Conservation (phyloP, 2,329 filamentous ascomycete species). For the Neonectria faginata region DNA sequence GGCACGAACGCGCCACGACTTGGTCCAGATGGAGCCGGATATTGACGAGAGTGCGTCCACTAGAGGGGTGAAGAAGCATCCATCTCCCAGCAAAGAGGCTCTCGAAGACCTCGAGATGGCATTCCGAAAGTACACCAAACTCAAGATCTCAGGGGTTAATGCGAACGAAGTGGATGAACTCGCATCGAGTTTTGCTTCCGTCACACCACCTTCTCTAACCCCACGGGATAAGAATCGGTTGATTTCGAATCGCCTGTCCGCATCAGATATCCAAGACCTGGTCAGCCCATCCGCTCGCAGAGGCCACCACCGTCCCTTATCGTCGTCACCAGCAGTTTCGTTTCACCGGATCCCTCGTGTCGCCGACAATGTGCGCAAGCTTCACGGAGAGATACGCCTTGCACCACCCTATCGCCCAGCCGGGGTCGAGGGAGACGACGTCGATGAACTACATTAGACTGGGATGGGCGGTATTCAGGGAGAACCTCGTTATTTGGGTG, state of each 20-base stretch:
- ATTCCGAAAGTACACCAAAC: conserved; percentile 49
- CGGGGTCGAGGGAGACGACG: conserved; percentile 42
- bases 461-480: background rate
- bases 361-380: conserved; percentile 32
- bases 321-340: conserved; percentile 31
- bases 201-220: conserved; percentile 31
- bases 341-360: conserved; percentile 24
- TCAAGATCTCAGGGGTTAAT: conserved; percentile 31
- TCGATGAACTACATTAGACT: conserved; percentile 52
- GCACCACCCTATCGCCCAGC: conserved; percentile 42
- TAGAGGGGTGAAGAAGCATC: conserved; percentile 56
- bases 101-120: conserved; percentile 54
- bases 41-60: conserved; percentile 22
- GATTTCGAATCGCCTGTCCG: conserved; percentile 31
- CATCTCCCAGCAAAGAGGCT: conserved; percentile 57
- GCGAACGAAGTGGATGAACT: conserved; percentile 49
- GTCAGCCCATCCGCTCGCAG: conserved; percentile 13
- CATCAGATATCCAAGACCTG: conserved; percentile 33
- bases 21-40: conserved; percentile 6
- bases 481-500: background rate
- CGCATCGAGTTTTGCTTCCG: conserved; percentile 33
- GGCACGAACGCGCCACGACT: conserved; percentile 19
- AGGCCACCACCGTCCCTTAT: conserved; percentile 28
- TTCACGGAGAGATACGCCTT: conserved; percentile 44
- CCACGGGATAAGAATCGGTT: conserved; percentile 48